Evolutionary conservation across 2,329 filamentous ascomycete species (phyloP).

Genomic region (Dendrostoma leiphaemia): DNA sequence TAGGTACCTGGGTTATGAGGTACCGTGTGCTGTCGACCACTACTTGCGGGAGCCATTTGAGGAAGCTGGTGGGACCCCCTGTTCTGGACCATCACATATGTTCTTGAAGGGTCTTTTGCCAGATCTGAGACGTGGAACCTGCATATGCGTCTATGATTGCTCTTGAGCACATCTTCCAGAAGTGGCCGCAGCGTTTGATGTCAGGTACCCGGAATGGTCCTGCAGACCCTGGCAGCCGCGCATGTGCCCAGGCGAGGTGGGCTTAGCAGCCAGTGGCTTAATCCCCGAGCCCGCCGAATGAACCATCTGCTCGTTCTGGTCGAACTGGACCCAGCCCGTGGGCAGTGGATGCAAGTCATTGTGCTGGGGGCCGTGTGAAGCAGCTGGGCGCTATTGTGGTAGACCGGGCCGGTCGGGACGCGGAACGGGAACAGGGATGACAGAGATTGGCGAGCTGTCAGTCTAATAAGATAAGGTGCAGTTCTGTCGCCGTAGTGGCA

Average conservation of each 20-base stretch:
- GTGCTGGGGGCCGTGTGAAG: no score
- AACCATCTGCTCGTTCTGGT: not conserved
- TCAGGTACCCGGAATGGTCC: not conserved
- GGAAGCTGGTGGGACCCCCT: not conserved
- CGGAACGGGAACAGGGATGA: no score
- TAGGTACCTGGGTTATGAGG: no score
- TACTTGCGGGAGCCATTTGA: not conserved
- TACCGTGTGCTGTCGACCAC: no score
- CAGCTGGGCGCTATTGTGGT: no score
- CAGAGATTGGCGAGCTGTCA: no score
- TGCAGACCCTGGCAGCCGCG: not conserved
- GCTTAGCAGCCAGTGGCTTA: not conserved
- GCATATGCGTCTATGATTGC: constrained; percentile 1
- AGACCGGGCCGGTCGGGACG: no score
- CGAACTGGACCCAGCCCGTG: no score
- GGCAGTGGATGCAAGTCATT: no score
- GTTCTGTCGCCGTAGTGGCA: no score
- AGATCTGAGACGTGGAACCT: constrained; percentile 5
- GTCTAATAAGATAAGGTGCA: no score
- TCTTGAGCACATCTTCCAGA: not conserved
- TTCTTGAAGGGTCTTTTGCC: not conserved
- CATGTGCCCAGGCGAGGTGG: no score
- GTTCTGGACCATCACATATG: not conserved
- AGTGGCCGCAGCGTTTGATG: not conserved
- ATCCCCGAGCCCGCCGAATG: not conserved